Evolutionary conservation across 2,329 filamentous ascomycete genomes (phyloP).

Genomic region (Zelopaecilomyces penicillatus): DNA sequence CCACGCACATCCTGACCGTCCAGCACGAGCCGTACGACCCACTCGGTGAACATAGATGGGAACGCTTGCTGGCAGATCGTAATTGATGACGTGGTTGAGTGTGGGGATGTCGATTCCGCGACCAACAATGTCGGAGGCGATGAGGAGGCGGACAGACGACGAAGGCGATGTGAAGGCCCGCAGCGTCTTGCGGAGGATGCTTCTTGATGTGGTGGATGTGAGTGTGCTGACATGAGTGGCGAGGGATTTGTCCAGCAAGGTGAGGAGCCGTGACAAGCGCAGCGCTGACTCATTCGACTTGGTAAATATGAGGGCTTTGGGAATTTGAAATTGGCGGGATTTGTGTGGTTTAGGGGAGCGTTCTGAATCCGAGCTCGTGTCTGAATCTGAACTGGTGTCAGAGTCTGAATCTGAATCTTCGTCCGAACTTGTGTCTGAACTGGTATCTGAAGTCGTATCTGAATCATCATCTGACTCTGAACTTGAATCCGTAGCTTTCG

Average conservation of each 20-base stretch:
- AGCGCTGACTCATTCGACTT: conserved; percentile 82
- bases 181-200: conserved; percentile 58
- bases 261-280: conserved; percentile 75
- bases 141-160: conserved; percentile 61
- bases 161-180: conserved; percentile 60
- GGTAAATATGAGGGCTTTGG: conserved; percentile 70
- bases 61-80: conserved; percentile 76
- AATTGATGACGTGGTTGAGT: conserved; percentile 83
- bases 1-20: conserved; percentile 69
- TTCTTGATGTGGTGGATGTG: conserved; percentile 69
- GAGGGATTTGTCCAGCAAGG: conserved; percentile 54
- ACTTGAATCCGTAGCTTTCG: conserved; percentile 21
- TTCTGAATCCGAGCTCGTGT: conserved; percentile 27
- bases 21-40: conserved; percentile 80
- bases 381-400: conserved; percentile 23
- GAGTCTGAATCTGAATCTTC: conserved; percentile 27
- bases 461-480: conserved; percentile 21
- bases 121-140: conserved; percentile 88
- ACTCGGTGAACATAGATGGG: conserved; percentile 87
- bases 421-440: conserved; percentile 15
- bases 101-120: conserved; percentile 77
- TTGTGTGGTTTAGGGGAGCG: conserved; percentile 1
- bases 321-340: conserved; percentile 17
- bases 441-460: conserved; percentile 12
- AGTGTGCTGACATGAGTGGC: conserved; percentile 56